Evolutionary conservation across 2,329 filamentous ascomycete genomes (phyloP).

Genomic region (Ophiocordyceps unilateralis): DNA sequence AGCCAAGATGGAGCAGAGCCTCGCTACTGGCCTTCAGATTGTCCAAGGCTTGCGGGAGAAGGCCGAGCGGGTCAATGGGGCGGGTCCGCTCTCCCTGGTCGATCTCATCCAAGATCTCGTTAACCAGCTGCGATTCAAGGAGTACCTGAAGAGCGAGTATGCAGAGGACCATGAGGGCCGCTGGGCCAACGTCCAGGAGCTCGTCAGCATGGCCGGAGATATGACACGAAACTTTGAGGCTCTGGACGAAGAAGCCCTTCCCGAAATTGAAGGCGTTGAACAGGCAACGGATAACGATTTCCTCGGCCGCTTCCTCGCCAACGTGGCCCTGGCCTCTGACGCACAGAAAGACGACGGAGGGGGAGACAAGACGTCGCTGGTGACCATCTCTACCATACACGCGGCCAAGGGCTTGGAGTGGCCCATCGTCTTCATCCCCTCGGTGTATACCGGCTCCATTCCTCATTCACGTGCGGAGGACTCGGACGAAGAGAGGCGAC

Average conservation of each 20-base stretch:
- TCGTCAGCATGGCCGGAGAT: slow-evolving; percentile 64
- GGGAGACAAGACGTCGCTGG: slow-evolving; percentile 38
- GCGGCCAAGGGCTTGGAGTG: slow-evolving; percentile 92
- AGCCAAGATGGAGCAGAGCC: slow-evolving; percentile 32
- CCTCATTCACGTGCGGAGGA: slow-evolving; percentile 80
- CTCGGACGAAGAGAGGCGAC: slow-evolving; percentile 65
- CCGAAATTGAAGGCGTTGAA: slow-evolving; percentile 53
- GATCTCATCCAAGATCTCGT: slow-evolving; percentile 35
- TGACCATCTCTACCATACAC: slow-evolving; percentile 93
- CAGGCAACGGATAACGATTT: slow-evolving; percentile 47
- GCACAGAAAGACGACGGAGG: slow-evolving; percentile 46
- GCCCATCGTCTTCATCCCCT: slow-evolving; percentile 87
- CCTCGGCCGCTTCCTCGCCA: slow-evolving; percentile 70
- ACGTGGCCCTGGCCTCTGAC: slow-evolving; percentile 73
- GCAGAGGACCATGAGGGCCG: slow-evolving; percentile 59
- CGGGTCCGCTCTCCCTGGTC: slow-evolving; percentile 20
- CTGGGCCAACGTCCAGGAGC: slow-evolving; percentile 80
- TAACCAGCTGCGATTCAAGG: slow-evolving; percentile 52
- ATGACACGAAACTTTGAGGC: slow-evolving; percentile 32
- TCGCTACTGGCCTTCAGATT: slow-evolving; percentile 30
- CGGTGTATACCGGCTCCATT: slow-evolving; percentile 77
- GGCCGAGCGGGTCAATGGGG: slow-evolving; percentile 10
- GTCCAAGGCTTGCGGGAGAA: slow-evolving; percentile 16
- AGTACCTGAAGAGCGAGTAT: slow-evolving; percentile 56
- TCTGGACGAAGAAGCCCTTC: slow-evolving; percentile 36